A percentile compares a stretch with the other conserved stretches of the same genome.
phyloP scores from a whole-genome alignment of 1,284 basidiomycete species.

The Chiua sp. region DNA sequence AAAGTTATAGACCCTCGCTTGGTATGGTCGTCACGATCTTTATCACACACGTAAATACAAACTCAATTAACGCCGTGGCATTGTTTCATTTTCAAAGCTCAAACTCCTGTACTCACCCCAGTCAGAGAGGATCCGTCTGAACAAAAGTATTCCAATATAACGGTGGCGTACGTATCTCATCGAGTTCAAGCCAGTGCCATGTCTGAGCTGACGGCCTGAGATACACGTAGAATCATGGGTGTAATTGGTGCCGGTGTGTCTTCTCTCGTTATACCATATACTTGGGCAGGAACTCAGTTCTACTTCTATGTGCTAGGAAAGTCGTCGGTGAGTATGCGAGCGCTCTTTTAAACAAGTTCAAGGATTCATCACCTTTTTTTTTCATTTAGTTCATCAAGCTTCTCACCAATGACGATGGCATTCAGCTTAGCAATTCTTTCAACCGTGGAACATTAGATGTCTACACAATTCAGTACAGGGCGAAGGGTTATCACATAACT shows the following conservation, averaged over 20 bases:
- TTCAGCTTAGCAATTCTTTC: background rate
- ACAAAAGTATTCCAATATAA: background rate
- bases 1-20: too few species aligned
- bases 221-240: constrained; percentile 8
- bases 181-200: background rate
- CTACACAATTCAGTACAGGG: background rate
- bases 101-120: too few species aligned
- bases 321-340: constrained; percentile 5
- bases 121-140: too few species aligned
- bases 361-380: too few species aligned
- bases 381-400: background rate
- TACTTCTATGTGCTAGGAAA: constrained; percentile 2
- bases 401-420: background rate
- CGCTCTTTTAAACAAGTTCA: background rate
- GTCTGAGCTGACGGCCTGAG: background rate
- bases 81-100: too few species aligned
- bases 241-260: constrained; percentile 11
- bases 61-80: too few species aligned
- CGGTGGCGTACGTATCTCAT: background rate
- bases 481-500: constrained; percentile 7
- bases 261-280: too few species aligned
- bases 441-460: background rate
- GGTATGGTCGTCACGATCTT: too few species aligned
- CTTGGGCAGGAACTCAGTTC: too few species aligned
- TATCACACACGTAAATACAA: too few species aligned